These are phyloP conservation scores for Corylus avellana DNA, from an alignment of 306 rosid genomes.

Conservation along the genomic window DNA sequence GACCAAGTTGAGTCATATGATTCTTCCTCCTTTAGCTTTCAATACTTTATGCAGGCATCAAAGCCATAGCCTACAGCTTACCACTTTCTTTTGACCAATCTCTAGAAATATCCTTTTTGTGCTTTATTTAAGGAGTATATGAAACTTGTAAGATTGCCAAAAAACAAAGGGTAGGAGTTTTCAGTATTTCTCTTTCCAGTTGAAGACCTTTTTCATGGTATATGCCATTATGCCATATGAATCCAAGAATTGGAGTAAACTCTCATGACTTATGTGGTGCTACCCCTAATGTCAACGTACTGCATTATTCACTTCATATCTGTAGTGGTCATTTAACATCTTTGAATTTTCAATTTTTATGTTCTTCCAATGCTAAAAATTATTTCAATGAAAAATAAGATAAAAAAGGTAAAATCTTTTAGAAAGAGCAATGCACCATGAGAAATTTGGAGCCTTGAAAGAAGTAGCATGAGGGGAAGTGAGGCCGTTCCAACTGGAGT, in stretches of 20 bases:
- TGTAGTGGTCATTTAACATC: neutral
- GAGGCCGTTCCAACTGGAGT: neutral
- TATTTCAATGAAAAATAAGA: neutral
- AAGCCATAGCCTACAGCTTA: neutral
- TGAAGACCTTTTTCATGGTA: constrained; percentile 1
- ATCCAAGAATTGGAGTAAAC: neutral
- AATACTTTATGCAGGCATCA: neutral
- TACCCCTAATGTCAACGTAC: neutral
- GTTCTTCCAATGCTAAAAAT: neutral
- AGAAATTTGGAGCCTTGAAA: neutral
- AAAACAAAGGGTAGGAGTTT: neutral
- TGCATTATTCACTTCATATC: neutral
- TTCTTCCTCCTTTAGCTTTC: neutral
- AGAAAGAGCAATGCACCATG: neutral
- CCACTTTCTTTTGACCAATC: neutral
- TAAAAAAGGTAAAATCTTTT: neutral
- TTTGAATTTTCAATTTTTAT: neutral
- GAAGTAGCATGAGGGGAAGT: neutral
- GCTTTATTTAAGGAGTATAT: neutral
- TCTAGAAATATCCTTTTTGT: neutral
- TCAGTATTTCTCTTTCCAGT: neutral
- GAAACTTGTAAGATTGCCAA: neutral
- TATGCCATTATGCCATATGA: neutral
- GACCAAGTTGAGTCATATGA: neutral
- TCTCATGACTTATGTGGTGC: neutral